Evolutionary conservation across 1,139 yeast species (phyloP), one percentile per base, ranked within the genome.

Genomic region (Yamadazyma songkhlaensis): DNA sequence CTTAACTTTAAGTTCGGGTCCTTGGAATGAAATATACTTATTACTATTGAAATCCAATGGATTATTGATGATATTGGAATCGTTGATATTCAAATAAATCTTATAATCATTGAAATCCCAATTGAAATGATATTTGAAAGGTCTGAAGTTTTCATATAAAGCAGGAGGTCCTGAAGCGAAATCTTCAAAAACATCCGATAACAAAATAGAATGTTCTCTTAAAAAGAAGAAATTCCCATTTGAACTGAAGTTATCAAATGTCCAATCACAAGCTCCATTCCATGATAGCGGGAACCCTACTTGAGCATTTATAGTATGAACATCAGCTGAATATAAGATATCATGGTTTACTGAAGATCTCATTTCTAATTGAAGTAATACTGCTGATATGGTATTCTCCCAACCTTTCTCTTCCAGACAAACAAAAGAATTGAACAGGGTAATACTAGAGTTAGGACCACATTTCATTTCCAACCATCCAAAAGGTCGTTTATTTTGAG

Each of bases 331-430:
- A 45, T 85, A 76, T 9, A 89, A 60, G 12, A 88, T 65, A 49
- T 88, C 96, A 57, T 92, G 97, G 49, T 90, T 92, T 1, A 92
- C 94, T 37, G 96, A 85, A 0, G 97, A 72, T 36, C 92, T 64
- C 3, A 89, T 57, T 50, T 85, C 95, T 0, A 86, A 80, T 12
- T 69, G 62, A 0, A 60, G 56, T 26, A 90, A 60, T n/a, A 67
- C 64, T 1, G 80, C 59, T 3, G 64, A 57, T 6, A 86, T 48
- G 2, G 51, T 55, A 44, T 84, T 84, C 20, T 71, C 66, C 71
- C 77, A 84, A 0, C 96, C 96, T 2, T 63, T 54, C 3, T 59
- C 60, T 5, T 48, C 44, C 0, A 76, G 65, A 0, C 90, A 77
- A 4, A 77, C 59, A 47, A 79, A 71, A 0, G 86, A 77, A 1